Base-by-base conservation (phyloP, 2,329 filamentous ascomycete species). In the Alternaria panax region DNA sequence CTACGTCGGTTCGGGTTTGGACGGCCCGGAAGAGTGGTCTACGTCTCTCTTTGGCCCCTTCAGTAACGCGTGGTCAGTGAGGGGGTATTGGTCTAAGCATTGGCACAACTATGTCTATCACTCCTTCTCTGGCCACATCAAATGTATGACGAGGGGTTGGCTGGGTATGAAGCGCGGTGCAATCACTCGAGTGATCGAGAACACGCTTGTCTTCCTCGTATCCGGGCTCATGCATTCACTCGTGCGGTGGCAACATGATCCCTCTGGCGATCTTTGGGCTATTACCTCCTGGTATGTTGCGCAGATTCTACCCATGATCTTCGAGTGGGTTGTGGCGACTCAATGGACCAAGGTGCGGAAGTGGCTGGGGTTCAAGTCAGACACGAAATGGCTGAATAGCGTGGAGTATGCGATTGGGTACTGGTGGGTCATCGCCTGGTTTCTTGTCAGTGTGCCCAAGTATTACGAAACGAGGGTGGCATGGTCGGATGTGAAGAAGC, bases 101-200 rank as follows among this genome's bases (percentile, higher is more conserved):
- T 71, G 68, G 68, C 68, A 71, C 42, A 66, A 66, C 16, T 71
- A 56, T 27, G 61, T 71, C 22, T 57, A 65, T 24, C 46, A 55
- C 14, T 62, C 57, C 7, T 67, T 70, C 42, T 36, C 43, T 2
- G 60, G 58, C 9, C 67, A 70, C 27, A 42, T 54, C 20, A 64
- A 62, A 51, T 30, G 66, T n/a, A 9, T 70, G 1, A 67, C 63
- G 22, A 38, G 68, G 20, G 22, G 52, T 14, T 60, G 54, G 59
- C 25, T 65, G n/a, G 27, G 62, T 2, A 48, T 67, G 52, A 9
- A 46, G 41, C 53, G 52, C 18, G 48, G 47, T 0, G 30, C 18
- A 0, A 4, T 32, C 14, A 66, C 60, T 24, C 50, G 68, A 20
- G 9, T 64, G 12, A 16, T 69, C 18, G 68, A 71, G 55, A 71